Evolutionary conservation across 2,329 filamentous ascomycete species (phyloP).

Genomic region (Fusarium xyrophilum): DNA sequence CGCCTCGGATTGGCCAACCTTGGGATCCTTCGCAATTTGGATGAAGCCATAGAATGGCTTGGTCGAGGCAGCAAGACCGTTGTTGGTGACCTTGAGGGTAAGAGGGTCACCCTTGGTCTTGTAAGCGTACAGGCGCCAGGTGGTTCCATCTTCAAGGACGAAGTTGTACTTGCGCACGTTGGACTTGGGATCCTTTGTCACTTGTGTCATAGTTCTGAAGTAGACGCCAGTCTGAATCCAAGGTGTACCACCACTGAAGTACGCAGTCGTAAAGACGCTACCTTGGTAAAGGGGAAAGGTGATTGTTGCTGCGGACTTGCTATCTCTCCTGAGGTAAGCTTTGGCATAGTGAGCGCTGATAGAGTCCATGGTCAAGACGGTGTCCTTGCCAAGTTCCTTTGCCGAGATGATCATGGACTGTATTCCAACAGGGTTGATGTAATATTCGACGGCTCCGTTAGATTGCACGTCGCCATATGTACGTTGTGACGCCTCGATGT

Average conservation of each 20-base stretch:
- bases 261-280: slow-evolving; percentile 83
- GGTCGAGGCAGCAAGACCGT: slow-evolving; percentile 68
- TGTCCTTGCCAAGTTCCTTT: slow-evolving; percentile 69
- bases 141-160: slow-evolving; percentile 71
- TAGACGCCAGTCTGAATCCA: slow-evolving; percentile 76
- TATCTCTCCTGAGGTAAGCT: slow-evolving; percentile 68
- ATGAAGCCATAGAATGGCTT: slow-evolving; percentile 77
- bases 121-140: slow-evolving; percentile 83
- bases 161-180: slow-evolving; percentile 79
- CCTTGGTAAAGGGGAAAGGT: slow-evolving; percentile 87
- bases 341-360: slow-evolving; percentile 67
- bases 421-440: slow-evolving; percentile 80
- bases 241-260: slow-evolving; percentile 75
- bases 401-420: slow-evolving; percentile 84
- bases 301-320: slow-evolving; percentile 64
- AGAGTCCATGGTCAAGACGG: slow-evolving; percentile 61
- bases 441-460: slow-evolving; percentile 71
- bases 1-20: slow-evolving; percentile 61
- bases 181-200: slow-evolving; percentile 62
- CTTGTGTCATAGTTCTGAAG: slow-evolving; percentile 71
- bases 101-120: slow-evolving; percentile 65
- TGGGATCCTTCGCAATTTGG: slow-evolving; percentile 81
- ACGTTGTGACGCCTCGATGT: slow-evolving; percentile 71
- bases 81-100: slow-evolving; percentile 72
- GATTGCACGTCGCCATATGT: slow-evolving; percentile 67